Percentiles rank a stretch among this genome's conserved stretches.
phyloP scores from a whole-genome alignment of 2,329 filamentous ascomycete genomes.

The Aureobasidium lini region DNA sequence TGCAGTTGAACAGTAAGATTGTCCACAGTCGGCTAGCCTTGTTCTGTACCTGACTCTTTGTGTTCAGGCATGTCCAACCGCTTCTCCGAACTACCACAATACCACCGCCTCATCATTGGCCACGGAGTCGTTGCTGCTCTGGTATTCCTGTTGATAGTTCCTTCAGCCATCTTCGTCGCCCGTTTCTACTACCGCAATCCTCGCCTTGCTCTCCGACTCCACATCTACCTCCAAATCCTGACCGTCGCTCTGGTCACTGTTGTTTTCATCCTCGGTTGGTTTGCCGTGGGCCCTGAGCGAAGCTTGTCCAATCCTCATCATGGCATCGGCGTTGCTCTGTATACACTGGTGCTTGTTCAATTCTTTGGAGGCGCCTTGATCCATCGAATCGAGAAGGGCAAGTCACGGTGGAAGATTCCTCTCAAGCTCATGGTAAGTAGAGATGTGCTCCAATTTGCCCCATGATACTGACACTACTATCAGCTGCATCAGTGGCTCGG shows the following conservation, averaged over 20 bases:
- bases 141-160: conserved; percentile 67
- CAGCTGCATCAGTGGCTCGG: conserved; percentile 83
- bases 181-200: conserved; percentile 61
- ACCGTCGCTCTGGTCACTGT: conserved; percentile 61
- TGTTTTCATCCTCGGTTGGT: conserved; percentile 66
- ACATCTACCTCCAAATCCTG: conserved; percentile 67
- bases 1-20: conserved; percentile 70
- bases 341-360: conserved; percentile 64
- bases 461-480: background rate
- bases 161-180: conserved; percentile 63
- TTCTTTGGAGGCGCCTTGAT: conserved; percentile 41
- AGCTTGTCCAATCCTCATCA: conserved; percentile 77
- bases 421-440: conserved; percentile 48
- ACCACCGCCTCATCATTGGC: conserved; percentile 61
- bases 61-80: conserved; percentile 72
- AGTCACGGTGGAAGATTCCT: conserved; percentile 47
- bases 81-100: conserved; percentile 61
- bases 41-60: background rate
- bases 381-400: conserved; percentile 27
- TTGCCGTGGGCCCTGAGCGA: conserved; percentile 66
- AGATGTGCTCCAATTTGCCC: background rate
- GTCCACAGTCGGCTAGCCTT: background rate
- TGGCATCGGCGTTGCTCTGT: conserved; percentile 73
- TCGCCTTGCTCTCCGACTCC: conserved; percentile 56
- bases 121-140: conserved; percentile 67